Evolutionary conservation across 1,139 yeast genomes (phyloP).

Genomic region (Blastobotrys persicus): DNA sequence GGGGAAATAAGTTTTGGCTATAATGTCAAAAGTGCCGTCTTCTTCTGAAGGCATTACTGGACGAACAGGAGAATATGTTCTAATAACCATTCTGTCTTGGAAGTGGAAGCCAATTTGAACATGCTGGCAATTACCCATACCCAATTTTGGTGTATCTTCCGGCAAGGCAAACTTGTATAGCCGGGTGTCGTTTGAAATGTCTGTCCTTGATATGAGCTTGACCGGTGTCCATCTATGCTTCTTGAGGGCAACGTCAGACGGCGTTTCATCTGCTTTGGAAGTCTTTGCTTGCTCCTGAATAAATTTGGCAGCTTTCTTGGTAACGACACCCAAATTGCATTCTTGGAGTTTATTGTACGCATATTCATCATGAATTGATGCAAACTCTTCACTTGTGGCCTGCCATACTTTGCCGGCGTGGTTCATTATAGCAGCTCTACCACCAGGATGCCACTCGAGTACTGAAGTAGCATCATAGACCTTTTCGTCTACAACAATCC

Average conservation of each 20-base stretch:
- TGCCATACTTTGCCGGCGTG: constrained; percentile 1
- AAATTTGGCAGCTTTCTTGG: neutral
- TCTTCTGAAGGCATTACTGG: constrained; percentile 24
- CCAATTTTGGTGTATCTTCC: neutral
- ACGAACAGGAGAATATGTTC: constrained; percentile 51
- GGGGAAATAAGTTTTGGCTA: constrained; percentile 36
- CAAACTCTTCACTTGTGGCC: neutral
- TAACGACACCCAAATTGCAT: constrained; percentile 1
- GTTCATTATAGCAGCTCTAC: constrained; percentile 34
- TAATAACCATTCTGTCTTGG: constrained; percentile 27
- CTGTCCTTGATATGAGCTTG: constrained; percentile 14
- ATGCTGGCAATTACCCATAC: constrained; percentile 3
- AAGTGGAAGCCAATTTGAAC: constrained; percentile 2
- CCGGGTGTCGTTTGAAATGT: constrained; percentile 28
- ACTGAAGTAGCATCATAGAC: constrained; percentile 54
- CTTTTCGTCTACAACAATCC: constrained; percentile 60
- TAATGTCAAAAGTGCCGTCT: constrained; percentile 30
- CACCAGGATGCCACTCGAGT: constrained; percentile 58
- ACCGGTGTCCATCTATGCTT: constrained; percentile 20
- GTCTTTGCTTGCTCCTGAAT: neutral
- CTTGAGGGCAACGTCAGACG: neutral
- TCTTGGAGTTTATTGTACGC: neutral
- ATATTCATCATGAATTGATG: neutral
- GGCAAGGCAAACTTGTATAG: constrained; percentile 19
- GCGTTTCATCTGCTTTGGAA: neutral